Conservation (phyloP, 106 monocot genomes). For the Phalaenopsis aphrodite region DNA sequence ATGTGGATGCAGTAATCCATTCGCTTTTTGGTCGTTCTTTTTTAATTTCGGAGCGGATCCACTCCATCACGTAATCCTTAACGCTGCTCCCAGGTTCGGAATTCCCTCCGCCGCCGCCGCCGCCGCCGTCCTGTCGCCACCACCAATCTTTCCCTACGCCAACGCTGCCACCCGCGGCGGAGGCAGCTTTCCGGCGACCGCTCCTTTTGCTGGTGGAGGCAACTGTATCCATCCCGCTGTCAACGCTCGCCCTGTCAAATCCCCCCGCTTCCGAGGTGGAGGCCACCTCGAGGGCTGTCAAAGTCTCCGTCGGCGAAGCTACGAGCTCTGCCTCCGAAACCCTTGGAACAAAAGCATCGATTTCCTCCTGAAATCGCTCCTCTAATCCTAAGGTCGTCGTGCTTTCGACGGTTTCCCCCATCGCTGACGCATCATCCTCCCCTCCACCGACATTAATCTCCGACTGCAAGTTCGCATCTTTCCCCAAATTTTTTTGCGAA, state of each 20-base stretch:
- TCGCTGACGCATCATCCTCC: constrained; percentile 38
- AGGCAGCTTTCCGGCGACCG: constrained; percentile 4
- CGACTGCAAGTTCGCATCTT: background rate
- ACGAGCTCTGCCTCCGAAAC: constrained; percentile 15
- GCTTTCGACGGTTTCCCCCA: constrained; percentile 46
- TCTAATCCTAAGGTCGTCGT: constrained; percentile 7
- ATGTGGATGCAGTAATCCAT: constrained; percentile 17
- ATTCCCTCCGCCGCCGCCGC: constrained; percentile 17
- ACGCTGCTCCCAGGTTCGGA: constrained; percentile 21
- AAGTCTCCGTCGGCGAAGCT: constrained; percentile 15
- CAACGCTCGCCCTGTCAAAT: constrained; percentile 49
- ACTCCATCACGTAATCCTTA: constrained; percentile 98
- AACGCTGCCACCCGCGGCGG: background rate
- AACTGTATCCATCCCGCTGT: constrained; percentile 11
- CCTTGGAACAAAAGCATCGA: constrained; percentile 9
- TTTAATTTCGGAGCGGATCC: constrained; percentile 89
- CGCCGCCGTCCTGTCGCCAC: constrained; percentile 49
- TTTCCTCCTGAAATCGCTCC: constrained; percentile 31
- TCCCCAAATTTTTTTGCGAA: background rate
- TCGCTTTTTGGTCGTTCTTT: constrained; percentile 66
- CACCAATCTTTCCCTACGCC: constrained; percentile 45
- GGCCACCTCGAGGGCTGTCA: constrained; percentile 19
- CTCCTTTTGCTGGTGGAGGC: constrained; percentile 4
- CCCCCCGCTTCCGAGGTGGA: constrained; percentile 51
- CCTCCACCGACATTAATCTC: constrained; percentile 5